These are phyloP conservation scores for Phialemonium atrogriseum DNA, from an alignment of 2,329 filamentous ascomycete species.

Conservation along the genomic window DNA sequence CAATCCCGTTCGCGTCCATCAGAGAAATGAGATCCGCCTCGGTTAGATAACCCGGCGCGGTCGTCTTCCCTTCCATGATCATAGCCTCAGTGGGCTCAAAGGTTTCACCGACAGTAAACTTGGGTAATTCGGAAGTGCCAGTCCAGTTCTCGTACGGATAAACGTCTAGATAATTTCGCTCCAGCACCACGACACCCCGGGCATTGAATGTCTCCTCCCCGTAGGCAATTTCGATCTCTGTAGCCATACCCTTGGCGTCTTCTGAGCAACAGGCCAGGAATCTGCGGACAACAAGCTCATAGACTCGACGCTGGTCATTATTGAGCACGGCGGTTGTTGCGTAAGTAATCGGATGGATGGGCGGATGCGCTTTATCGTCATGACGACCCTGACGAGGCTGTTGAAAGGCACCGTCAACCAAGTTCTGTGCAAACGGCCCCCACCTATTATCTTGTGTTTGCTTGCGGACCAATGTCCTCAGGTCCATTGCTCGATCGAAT, in stretches of 20 bases:
- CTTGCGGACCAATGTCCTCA: slow-evolving; percentile 72
- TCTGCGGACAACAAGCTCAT: slow-evolving; percentile 85
- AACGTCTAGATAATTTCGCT: slow-evolving; percentile 89
- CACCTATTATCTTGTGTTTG: slow-evolving; percentile 70
- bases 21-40: slow-evolving; percentile 92
- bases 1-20: slow-evolving; percentile 98
- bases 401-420: slow-evolving; percentile 69
- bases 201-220: slow-evolving; percentile 77
- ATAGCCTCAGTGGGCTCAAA: slow-evolving; percentile 86
- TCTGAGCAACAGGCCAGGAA: slow-evolving; percentile 95
- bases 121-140: slow-evolving; percentile 72
- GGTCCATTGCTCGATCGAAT: slow-evolving; percentile 83
- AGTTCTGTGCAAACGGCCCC: slow-evolving; percentile 70
- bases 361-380: slow-evolving; percentile 95
- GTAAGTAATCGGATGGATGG: slow-evolving; percentile 92
- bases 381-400: slow-evolving; percentile 76
- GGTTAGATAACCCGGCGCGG: slow-evolving; percentile 76
- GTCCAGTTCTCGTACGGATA: slow-evolving; percentile 97
- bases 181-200: slow-evolving; percentile 74
- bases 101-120: slow-evolving; percentile 67
- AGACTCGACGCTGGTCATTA: slow-evolving; percentile 66
- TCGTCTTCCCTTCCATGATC: slow-evolving; percentile 86
- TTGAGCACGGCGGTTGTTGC: slow-evolving; percentile 56
- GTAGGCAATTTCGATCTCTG: slow-evolving; percentile 76
- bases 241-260: slow-evolving; percentile 80